A percentile compares a stretch with the other conserved stretches of the same genome.
phyloP scores from a whole-genome alignment of 1,284 basidiomycete species.

The Apiotrichum porosum region DNA sequence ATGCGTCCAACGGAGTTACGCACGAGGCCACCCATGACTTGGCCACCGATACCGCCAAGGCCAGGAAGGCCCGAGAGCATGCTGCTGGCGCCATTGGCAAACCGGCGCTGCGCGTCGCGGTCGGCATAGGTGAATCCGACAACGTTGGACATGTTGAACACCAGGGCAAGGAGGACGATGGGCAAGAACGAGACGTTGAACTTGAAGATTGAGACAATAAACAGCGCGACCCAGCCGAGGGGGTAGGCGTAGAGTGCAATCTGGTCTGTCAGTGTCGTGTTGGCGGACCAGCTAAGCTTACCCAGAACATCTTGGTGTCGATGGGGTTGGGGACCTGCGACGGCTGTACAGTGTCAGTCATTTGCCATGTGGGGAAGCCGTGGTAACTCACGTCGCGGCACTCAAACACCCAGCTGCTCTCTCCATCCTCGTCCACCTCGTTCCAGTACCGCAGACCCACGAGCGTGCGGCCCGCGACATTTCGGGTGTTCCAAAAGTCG shows the following conservation, averaged over 20 bases:
- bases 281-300: background rate
- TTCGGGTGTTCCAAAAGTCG: conserved; percentile 97
- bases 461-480: conserved; percentile 82
- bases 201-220: conserved; percentile 82
- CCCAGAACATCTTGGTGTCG: conserved; percentile 59
- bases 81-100: conserved; percentile 67
- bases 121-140: conserved; percentile 70
- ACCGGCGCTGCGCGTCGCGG: conserved; percentile 77
- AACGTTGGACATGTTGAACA: conserved; percentile 87
- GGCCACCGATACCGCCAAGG: conserved; percentile 69
- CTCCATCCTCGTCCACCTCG: conserved; percentile 92
- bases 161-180: conserved; percentile 77
- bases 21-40: conserved; percentile 69
- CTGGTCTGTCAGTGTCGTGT: conserved; percentile 40
- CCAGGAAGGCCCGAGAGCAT: conserved; percentile 51
- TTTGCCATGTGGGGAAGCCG: no score
- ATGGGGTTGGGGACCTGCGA: conserved; percentile 82
- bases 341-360: conserved; percentile 56
- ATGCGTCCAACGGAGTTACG: conserved; percentile 74
- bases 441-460: conserved; percentile 95
- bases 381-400: conserved; percentile 72
- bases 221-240: conserved; percentile 72
- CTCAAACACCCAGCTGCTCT: conserved; percentile 94
- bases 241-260: conserved; percentile 88
- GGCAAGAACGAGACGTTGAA: conserved; percentile 81